Evolutionary conservation across 2,329 filamentous ascomycete species (phyloP).

Genomic region (Penicillium sp.): DNA sequence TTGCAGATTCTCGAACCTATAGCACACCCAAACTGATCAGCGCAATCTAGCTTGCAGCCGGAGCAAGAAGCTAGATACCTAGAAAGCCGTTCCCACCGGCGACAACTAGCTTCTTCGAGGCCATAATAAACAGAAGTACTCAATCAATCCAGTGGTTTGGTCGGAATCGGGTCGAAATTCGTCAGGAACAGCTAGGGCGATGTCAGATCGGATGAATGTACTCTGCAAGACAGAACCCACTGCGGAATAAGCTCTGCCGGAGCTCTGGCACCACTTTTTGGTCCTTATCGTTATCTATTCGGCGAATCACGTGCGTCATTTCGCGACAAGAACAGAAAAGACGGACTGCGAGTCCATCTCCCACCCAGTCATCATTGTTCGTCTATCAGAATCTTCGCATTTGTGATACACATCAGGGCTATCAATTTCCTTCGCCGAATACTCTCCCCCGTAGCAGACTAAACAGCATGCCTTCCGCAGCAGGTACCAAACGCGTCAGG

Average conservation of each 20-base stretch:
- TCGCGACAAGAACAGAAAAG: neutral
- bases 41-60: neutral
- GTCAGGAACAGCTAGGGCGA: neutral
- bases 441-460: neutral
- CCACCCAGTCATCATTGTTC: neutral
- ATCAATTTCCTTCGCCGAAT: neutral
- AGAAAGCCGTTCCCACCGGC: constrained; percentile 94
- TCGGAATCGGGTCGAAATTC: neutral
- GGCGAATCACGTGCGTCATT: constrained; percentile 31
- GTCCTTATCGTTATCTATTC: constrained; percentile 30
- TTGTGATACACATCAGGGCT: neutral
- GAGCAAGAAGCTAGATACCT: constrained; percentile 52
- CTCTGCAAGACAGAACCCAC: constrained; percentile 7
- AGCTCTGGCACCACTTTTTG: constrained; percentile 2
- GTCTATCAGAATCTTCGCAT: neutral
- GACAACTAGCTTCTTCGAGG: constrained; percentile 81
- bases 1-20: constrained; percentile 82
- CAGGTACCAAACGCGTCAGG: constrained; percentile 60
- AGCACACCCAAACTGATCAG: constrained; percentile 21
- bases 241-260: constrained; percentile 18
- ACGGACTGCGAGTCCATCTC: neutral
- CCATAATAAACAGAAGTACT: constrained; percentile 39
- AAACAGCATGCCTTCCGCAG: constrained; percentile 56
- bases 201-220: neutral
- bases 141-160: neutral